Conservation (phyloP, 2,329 filamentous ascomycete genomes). For the Fusarium luffae region DNA sequence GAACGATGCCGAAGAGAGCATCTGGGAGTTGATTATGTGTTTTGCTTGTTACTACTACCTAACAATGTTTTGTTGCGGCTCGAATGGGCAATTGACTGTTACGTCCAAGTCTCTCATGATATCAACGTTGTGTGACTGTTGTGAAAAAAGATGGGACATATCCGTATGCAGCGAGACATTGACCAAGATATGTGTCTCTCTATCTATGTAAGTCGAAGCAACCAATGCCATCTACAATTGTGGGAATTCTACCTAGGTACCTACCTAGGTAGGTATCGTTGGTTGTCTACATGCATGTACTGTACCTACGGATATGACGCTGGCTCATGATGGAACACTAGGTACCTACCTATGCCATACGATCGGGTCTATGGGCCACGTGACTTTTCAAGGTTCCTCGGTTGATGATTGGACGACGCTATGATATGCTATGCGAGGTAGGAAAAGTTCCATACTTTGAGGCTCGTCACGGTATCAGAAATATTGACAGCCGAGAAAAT, state of each 20-base stretch:
- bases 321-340: background rate
- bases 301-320: no score
- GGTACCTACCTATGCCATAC: no score
- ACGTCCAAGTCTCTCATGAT: slow-evolving; percentile 3
- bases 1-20: slow-evolving; percentile 45
- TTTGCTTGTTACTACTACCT: slow-evolving; percentile 38
- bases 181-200: background rate
- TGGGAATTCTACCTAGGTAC: background rate
- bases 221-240: background rate
- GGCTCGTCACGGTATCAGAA: background rate
- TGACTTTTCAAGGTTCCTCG: background rate
- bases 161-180: background rate
- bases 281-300: background rate
- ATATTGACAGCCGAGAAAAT: background rate
- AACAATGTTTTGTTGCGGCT: slow-evolving; percentile 33
- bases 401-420: background rate
- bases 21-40: slow-evolving; percentile 46
- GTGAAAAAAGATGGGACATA: background rate
- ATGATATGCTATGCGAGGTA: background rate
- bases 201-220: background rate
- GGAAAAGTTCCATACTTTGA: background rate
- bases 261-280: background rate
- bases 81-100: slow-evolving; percentile 21
- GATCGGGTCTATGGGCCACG: slow-evolving; percentile 1
- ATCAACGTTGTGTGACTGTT: background rate